Conservation (phyloP, 305 asterid genomes). For the Fraxinus platypoda region DNA sequence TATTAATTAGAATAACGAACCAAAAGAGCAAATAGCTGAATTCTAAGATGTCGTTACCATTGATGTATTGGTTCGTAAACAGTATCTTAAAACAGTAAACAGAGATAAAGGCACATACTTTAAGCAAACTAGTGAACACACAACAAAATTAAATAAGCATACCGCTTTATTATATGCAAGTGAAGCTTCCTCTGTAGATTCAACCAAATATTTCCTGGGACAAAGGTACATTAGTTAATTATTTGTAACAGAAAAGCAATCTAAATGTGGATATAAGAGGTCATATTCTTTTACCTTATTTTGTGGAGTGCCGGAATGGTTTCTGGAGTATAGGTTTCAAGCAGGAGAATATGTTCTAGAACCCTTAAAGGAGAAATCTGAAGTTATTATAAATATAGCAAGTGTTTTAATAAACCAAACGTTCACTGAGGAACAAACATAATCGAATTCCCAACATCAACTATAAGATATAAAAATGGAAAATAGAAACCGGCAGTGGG, state of each 20-base stretch:
- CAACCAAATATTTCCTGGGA: constrained; percentile 79
- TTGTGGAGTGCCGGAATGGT: constrained; percentile 90
- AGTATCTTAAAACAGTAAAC: constrained; percentile 3
- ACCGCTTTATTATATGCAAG: constrained; percentile 96
- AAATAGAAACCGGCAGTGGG: constrained; percentile 25
- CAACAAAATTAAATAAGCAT: constrained; percentile 28
- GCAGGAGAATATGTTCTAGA: constrained; percentile 89
- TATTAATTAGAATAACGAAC: background rate
- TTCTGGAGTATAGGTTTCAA: constrained; percentile 84
- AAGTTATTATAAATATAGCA: constrained; percentile 23
- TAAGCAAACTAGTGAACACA: constrained; percentile 7
- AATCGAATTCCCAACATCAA: constrained; percentile 15
- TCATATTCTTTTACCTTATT: constrained; percentile 55
- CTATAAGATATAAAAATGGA: constrained; percentile 18
- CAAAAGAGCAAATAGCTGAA: background rate
- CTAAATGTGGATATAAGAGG: background rate
- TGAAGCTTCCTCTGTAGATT: constrained; percentile 93
- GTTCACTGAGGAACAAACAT: background rate
- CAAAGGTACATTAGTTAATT: constrained; percentile 17
- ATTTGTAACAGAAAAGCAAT: constrained; percentile 9
- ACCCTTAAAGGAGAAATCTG: constrained; percentile 49
- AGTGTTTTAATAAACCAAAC: constrained; percentile 5
- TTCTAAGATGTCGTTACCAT: background rate
- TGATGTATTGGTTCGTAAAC: background rate
- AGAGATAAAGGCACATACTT: background rate